These are phyloP conservation scores for Pleurozium schreberi DNA, from an alignment of 225 moss, liverwort and hornwort species.

Conservation along the genomic window DNA sequence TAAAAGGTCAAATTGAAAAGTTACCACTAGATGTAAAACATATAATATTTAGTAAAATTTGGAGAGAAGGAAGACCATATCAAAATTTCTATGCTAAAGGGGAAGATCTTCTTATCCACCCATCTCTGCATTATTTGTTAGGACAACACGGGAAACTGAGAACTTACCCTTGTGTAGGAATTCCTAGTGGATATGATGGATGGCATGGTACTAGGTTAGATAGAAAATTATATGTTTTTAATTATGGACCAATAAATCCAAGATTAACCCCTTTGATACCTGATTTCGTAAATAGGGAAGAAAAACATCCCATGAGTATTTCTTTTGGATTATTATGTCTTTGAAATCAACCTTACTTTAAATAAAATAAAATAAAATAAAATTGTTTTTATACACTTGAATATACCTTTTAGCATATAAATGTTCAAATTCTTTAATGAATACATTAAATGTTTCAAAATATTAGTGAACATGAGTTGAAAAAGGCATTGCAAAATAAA, in stretches of 20 bases:
- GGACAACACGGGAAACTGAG: not conserved
- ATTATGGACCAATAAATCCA: not conserved
- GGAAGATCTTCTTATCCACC: not conserved
- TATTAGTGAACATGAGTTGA: not conserved
- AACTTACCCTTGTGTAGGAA: not conserved
- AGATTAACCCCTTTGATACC: not conserved
- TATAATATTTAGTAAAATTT: not conserved
- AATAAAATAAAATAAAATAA: too few relatives aligned
- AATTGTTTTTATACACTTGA: not conserved
- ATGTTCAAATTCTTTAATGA: not conserved
- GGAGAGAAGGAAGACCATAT: not conserved
- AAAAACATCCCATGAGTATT: too few relatives aligned
- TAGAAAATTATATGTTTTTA: not conserved
- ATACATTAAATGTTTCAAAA: not conserved
- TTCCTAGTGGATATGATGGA: not conserved
- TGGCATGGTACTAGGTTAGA: not conserved
- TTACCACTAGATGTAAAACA: too few relatives aligned
- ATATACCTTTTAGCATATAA: not conserved
- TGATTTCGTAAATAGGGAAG: too few relatives aligned
- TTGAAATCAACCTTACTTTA: too few relatives aligned
- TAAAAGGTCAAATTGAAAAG: too few relatives aligned
- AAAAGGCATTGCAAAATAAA: not conserved
- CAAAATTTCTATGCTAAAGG: not conserved
- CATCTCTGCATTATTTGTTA: not conserved
- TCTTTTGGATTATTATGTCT: not conserved